Percentiles rank a stretch among this genome's conserved stretches.
phyloP scores from a whole-genome alignment of 2,329 filamentous ascomycete genomes.

The Bipolaris cookei region DNA sequence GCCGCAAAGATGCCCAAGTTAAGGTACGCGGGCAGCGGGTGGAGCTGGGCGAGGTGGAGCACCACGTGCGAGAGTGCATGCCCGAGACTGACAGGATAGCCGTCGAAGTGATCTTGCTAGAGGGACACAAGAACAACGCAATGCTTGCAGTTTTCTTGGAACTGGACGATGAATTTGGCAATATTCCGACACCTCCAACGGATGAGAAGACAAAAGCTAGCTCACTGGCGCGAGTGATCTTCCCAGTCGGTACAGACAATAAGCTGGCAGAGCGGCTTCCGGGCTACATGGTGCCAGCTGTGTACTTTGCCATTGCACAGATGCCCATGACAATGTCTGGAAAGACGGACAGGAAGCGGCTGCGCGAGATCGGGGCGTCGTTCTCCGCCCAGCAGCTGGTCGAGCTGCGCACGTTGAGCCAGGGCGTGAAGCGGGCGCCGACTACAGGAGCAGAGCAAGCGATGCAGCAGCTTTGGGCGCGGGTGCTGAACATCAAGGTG shows the following conservation, averaged over 20 bases:
- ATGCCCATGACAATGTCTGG: slow-evolving; percentile 55
- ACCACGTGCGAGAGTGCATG: background rate
- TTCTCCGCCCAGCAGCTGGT: background rate
- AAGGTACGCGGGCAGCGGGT: slow-evolving; percentile 26
- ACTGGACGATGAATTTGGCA: background rate
- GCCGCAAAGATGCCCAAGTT: slow-evolving; percentile 23
- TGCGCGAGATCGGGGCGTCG: slow-evolving; percentile 20
- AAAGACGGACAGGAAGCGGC: slow-evolving; percentile 46
- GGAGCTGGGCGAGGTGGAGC: slow-evolving; percentile 24
- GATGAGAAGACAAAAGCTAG: too few relatives aligned
- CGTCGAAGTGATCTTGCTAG: background rate
- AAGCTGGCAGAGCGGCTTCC: background rate
- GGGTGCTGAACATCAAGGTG: background rate
- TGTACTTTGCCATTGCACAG: slow-evolving; percentile 53
- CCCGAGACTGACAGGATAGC: background rate
- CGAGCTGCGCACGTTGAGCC: slow-evolving; percentile 22
- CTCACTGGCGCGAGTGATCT: background rate
- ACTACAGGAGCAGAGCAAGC: background rate
- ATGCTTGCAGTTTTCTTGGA: background rate
- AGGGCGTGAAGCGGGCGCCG: slow-evolving; percentile 14
- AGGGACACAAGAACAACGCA: background rate
- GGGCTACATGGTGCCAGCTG: slow-evolving; percentile 51
- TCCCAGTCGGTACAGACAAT: background rate
- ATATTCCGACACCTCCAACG: too few relatives aligned
- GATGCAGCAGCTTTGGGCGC: background rate